phyloP scores from a whole-genome alignment of 306 rosid genomes.

The Amphicarpaea edgeworthii region DNA sequence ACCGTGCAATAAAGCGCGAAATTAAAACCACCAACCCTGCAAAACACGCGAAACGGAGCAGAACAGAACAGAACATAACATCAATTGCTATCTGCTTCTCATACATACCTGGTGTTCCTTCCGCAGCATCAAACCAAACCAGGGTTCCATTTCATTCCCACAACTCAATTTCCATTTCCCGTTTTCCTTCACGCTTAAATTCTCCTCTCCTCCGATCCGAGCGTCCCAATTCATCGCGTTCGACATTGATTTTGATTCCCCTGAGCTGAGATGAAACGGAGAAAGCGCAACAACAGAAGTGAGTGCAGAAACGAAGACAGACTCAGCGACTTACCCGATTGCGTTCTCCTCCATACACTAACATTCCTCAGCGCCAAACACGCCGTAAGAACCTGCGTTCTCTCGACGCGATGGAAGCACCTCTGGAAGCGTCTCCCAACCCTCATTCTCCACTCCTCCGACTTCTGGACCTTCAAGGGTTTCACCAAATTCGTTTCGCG shows the following conservation, averaged over 20 bases:
- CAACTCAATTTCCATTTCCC: neutral
- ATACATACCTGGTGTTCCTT: neutral
- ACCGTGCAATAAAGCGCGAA: neutral
- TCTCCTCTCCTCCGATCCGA: no score
- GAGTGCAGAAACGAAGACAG: constrained; percentile 17
- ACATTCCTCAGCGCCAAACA: constrained; percentile 10
- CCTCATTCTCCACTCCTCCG: neutral
- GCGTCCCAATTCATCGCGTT: no score
- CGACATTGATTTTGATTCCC: neutral
- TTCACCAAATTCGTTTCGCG: constrained; percentile 16
- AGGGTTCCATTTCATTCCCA: neutral
- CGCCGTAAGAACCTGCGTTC: constrained; percentile 34
- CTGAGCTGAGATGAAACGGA: neutral
- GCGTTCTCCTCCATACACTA: constrained; percentile 27
- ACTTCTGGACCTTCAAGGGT: neutral
- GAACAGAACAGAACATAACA: no score
- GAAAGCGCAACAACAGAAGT: neutral
- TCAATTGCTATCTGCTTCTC: neutral
- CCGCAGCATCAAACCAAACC: neutral
- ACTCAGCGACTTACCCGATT: constrained; percentile 38
- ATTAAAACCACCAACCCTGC: neutral
- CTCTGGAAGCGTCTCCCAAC: constrained; percentile 34
- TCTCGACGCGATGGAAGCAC: constrained; percentile 27
- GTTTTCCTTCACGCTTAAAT: no score
- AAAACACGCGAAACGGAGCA: no score